Evolutionary conservation across 2,329 filamentous ascomycete genomes (phyloP).

Genomic region (Cyanodermella asteris): DNA sequence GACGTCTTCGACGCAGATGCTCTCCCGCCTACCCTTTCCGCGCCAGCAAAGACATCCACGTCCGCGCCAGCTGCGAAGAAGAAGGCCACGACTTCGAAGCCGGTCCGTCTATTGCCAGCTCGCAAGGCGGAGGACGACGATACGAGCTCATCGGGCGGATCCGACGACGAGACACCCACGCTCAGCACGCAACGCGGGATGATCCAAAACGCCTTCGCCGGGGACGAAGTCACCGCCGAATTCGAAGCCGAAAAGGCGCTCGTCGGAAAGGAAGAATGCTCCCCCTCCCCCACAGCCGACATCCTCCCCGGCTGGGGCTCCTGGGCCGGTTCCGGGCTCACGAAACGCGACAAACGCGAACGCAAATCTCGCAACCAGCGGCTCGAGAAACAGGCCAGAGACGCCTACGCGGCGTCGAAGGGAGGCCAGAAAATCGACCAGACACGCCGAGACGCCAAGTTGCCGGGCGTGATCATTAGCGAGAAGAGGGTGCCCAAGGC

Average conservation of each 20-base stretch:
- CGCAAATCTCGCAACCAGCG: conserved; percentile 30
- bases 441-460: conserved; percentile 62
- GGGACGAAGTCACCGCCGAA: conserved; percentile 58
- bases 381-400: no score
- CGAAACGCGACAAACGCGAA: conserved; percentile 42
- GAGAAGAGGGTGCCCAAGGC: conserved; percentile 87
- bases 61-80: no score
- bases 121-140: conserved; percentile 25
- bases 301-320: conserved; percentile 87
- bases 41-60: no score
- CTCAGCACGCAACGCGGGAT: conserved; percentile 38
- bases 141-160: conserved; percentile 13
- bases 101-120: conserved; percentile 8
- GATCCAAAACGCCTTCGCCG: conserved; percentile 68
- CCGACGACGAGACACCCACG: conserved; percentile 3
- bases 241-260: conserved; percentile 65
- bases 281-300: conserved; percentile 57
- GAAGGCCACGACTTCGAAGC: no score
- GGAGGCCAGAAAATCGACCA: no score
- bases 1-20: no score
- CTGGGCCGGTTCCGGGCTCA: conserved; percentile 72
- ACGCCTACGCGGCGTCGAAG: conserved; percentile 50
- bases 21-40: no score
- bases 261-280: conserved; percentile 48
- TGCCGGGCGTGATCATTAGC: conserved; percentile 73